Base-by-base conservation (phyloP, 192 early-diverging fungal genomes). In the Coemansia sp. region DNA sequence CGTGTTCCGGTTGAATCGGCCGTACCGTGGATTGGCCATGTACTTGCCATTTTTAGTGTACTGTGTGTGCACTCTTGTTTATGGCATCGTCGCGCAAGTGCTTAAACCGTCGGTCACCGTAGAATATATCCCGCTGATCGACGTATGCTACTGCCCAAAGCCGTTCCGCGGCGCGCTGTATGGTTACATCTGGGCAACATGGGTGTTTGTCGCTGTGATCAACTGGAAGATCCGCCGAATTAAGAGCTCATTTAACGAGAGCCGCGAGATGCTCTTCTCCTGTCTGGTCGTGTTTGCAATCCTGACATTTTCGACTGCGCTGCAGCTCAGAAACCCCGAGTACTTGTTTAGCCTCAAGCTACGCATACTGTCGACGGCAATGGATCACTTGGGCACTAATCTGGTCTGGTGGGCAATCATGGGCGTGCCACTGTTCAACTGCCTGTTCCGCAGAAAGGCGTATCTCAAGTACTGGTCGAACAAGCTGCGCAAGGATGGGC, bases 161-260 rank as follows among this genome's bases (percentile, higher is more conserved):
- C 55, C 68, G 18, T 67, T 74, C 25, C 57, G 65, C 5, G 71
- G 46, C 1, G 57, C 71, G 8, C 22, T 67, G 11, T 73, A 67
- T 15, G 57, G 25, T 0, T 67, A 61, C 22, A 74, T 80, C 30
- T 76, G 73, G 78, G 52, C 45, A 2, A 73, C 71, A 0, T 74
- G 78, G 67, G 24, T 74, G 8, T 43, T 68, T 18, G 64, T 80
- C 13, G 67, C 64, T 0, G 6, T 57, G 0, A 48, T 76, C 27
- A 69, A 69, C 37, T 76, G 73, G 73, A 49, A 62, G 21, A 69
- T 76, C 34, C 67, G 78, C 33, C 64, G 64, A 15, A 80, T 80
- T 34, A 80, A 80, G 50, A 80, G 67, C 47, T 71, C 71, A 9
- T 80, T 80, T 19, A 80, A 80, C 55, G 78, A 80, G 39, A 59